Evolutionary conservation across 2,329 filamentous ascomycete genomes (phyloP).

Genomic region (Gnomoniopsis smithogilvyi): DNA sequence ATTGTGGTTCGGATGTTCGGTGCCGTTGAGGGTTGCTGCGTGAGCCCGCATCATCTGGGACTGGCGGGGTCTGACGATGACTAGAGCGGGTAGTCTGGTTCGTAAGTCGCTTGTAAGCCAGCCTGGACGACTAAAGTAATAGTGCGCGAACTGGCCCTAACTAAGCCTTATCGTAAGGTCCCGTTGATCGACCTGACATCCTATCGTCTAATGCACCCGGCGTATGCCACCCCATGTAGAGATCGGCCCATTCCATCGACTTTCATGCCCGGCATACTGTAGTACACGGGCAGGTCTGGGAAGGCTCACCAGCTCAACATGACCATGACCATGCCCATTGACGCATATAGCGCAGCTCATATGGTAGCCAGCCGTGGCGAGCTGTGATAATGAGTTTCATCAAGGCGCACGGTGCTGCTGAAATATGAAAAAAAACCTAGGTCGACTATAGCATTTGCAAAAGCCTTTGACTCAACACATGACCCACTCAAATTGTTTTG

Average conservation of each 20-base stretch:
- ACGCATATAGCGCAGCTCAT: neutral
- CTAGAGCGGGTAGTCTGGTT: constrained; percentile 5
- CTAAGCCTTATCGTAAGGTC: neutral
- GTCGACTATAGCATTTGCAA: neutral
- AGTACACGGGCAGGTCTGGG: neutral
- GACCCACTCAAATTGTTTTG: no score
- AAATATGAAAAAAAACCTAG: neutral
- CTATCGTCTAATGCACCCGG: neutral
- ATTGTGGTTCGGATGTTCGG: constrained; percentile 12
- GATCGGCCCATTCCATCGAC: neutral
- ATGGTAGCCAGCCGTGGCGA: neutral
- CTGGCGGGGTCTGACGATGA: constrained; percentile 12
- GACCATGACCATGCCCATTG: neutral
- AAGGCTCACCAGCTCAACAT: neutral
- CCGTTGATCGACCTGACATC: constrained; percentile 3
- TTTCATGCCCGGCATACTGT: neutral
- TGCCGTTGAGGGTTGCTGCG: neutral
- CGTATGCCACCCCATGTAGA: neutral
- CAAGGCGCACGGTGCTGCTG: neutral
- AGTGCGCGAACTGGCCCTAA: neutral
- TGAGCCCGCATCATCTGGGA: constrained; percentile 6
- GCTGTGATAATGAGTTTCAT: neutral
- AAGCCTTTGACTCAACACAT: neutral
- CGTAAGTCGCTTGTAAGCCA: neutral
- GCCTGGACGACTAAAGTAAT: neutral